Conservation (phyloP, 441 rosid genomes). For the Mallotus repandus region DNA sequence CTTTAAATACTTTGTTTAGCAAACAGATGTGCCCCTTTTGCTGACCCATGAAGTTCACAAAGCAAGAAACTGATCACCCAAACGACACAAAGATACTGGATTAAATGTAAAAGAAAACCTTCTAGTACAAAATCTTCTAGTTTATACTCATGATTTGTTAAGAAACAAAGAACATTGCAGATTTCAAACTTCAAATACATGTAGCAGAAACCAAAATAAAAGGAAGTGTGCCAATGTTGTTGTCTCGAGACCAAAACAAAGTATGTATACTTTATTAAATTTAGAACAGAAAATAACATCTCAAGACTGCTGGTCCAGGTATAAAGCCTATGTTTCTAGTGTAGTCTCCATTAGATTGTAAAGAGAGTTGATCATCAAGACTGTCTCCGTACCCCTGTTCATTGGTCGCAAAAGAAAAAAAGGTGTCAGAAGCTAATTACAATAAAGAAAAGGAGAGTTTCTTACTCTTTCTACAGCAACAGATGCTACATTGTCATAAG, state of each 20-base stretch:
- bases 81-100: too few relatives aligned
- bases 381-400: slow-evolving; percentile 58
- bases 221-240: not conserved
- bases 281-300: not conserved
- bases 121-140: not conserved
- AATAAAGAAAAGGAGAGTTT: too few relatives aligned
- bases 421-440: too few relatives aligned
- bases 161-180: not conserved
- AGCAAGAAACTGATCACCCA: too few relatives aligned
- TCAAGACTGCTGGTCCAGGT: not conserved
- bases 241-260: not conserved
- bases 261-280: not conserved
- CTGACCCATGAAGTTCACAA: too few relatives aligned
- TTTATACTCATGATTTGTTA: not conserved
- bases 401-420: too few relatives aligned
- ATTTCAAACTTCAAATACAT: not conserved
- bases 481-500: too few relatives aligned
- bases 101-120: too few relatives aligned
- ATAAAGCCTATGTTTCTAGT: slow-evolving; percentile 48
- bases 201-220: not conserved
- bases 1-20: not conserved
- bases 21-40: not conserved
- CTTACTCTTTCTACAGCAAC: too few relatives aligned
- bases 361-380: slow-evolving; percentile 40
- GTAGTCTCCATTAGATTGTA: slow-evolving; percentile 66